phyloP scores from a whole-genome alignment of 2,329 filamentous ascomycete genomes.

The Ascocoryne sarcoides region DNA sequence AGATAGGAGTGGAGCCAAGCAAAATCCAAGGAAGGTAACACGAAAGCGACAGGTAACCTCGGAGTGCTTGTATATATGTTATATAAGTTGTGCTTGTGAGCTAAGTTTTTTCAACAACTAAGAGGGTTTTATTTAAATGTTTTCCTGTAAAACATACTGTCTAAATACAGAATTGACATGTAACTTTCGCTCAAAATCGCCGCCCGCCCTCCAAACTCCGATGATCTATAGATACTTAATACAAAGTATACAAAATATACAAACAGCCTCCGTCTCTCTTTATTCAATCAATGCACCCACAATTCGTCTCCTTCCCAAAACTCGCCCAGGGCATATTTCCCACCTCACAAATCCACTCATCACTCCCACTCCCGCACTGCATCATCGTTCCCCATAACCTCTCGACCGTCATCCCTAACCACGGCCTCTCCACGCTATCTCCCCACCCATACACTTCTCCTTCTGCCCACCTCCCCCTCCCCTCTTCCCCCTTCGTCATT shows the following conservation, averaged over 20 bases:
- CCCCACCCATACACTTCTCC: conserved; percentile 13
- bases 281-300: conserved; percentile 15
- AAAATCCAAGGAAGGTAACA: too few species aligned
- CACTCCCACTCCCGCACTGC: conserved; percentile 24
- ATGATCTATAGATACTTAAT: too few species aligned
- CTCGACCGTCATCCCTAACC: conserved; percentile 31
- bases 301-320: conserved; percentile 19
- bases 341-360: conserved; percentile 25
- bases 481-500: conserved; percentile 13
- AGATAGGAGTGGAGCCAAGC: too few species aligned
- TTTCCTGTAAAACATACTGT: too few species aligned
- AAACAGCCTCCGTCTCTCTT: not conserved
- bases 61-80: too few species aligned
- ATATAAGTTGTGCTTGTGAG: too few species aligned
- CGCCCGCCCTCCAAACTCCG: too few species aligned
- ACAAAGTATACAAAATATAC: not conserved
- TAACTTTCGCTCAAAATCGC: too few species aligned
- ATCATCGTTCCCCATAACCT: conserved; percentile 31
- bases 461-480: conserved; percentile 12
- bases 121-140: too few species aligned
- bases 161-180: too few species aligned
- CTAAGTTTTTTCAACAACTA: too few species aligned
- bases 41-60: too few species aligned
- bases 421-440: conserved; percentile 26
- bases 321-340: conserved; percentile 16